Base-by-base conservation (phyloP, 371 early-diverging fungal species). In the Mortierella sp. region DNA sequence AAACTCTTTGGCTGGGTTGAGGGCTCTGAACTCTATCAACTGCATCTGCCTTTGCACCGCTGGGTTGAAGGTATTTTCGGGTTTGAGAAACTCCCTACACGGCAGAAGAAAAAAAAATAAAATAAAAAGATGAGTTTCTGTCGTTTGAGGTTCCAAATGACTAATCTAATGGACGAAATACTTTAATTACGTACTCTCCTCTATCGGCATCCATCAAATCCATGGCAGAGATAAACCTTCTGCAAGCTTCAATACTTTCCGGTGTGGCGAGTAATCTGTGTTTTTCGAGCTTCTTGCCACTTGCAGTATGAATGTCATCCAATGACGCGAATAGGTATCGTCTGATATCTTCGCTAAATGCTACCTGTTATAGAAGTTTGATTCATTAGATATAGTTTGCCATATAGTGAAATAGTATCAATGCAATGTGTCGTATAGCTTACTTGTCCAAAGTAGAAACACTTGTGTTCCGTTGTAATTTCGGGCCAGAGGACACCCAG, bases 321-420 rank as follows among this genome's bases (percentile, higher is more conserved):
- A 93, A 64, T 10, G 89, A 81, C 19, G 86, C 75, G 75, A 92
- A 92, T 0, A 84, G 62, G 64, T 84, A 88, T 10, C 84, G 82
- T 1, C 90, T 89, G 31, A 91, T 68, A 73, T 93, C 95, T 51
- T 93, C 92, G 32, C 85, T 85, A 83, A 89, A 95, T 7, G 95
- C 92, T 22, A 93, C 67, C 92, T 92, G 70, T 34, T 17, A 15
- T 17, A 23, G 31, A 61, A 3, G n/a, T 17, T 6, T 57, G n/a
- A 7, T n/a, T 17, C 3, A 15, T 32, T 31, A 34, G 31, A 10
- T 45, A 45, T 45, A 45, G 40, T 19, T 6, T 5, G 45, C 45
- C 2, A 45, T 15, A 45, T 19, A 5, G 19, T 28, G 13, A 54
- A 26, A 54, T 28, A 26, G 1, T 22, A 37, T 34, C 17, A n/a